A percentile compares a stretch with the other conserved stretches of the same genome.
phyloP scores from a whole-genome alignment of 106 monocot species.

The Acorus calamus region DNA sequence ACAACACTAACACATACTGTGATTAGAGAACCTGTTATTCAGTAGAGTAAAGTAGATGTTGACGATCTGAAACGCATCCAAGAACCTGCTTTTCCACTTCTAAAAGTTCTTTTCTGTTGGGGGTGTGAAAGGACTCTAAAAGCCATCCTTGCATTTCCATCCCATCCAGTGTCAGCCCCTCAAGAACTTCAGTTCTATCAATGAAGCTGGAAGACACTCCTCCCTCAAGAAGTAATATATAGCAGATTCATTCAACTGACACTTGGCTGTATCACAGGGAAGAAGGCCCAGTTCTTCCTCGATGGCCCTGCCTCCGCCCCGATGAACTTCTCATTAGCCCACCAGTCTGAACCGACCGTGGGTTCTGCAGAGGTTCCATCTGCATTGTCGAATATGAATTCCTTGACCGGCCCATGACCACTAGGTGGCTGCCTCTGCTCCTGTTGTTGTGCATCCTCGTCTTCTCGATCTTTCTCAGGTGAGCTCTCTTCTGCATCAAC shows the following conservation, averaged over 20 bases:
- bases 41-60: no score
- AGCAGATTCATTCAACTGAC: conserved; percentile 21
- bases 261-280: conserved; percentile 47
- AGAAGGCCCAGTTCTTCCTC: conserved; percentile 56
- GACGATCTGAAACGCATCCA: no score
- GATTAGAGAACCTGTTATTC: no score
- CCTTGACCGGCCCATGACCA: conserved; percentile 27
- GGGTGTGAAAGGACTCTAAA: no score
- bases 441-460: conserved; percentile 15
- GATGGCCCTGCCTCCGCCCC: conserved; percentile 7
- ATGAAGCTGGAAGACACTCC: no score
- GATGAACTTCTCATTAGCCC: conserved; percentile 50
- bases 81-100: no score
- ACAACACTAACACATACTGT: no score
- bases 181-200: no score
- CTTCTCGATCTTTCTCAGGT: conserved; percentile 5
- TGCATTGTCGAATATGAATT: conserved; percentile 71
- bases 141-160: no score
- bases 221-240: no score
- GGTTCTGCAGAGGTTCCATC: conserved; percentile 27
- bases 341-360: conserved; percentile 50
- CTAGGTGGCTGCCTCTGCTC: conserved; percentile 29
- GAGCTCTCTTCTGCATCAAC: background rate
- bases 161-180: no score
- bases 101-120: no score